Conservation (phyloP, 768 basidiomycete species). For the Sporobolomyces roseus region DNA sequence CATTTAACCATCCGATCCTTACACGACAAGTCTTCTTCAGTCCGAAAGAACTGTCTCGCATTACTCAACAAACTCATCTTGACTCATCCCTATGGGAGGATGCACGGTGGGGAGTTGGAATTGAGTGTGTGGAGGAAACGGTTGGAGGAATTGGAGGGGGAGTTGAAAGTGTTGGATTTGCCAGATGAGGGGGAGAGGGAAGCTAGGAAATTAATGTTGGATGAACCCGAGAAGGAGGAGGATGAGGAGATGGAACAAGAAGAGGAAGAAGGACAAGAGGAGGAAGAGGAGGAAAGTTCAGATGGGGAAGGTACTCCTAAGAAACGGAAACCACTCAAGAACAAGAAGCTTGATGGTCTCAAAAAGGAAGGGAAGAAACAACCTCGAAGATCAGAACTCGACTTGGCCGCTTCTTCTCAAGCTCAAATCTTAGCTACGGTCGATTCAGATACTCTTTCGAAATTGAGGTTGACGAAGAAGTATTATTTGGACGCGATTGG, state of each 20-base stretch:
- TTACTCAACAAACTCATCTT: slow-evolving; percentile 68
- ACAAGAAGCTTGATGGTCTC: slow-evolving; percentile 51
- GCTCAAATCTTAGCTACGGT: slow-evolving; percentile 70
- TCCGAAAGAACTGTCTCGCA: slow-evolving; percentile 76
- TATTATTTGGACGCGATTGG: slow-evolving; percentile 79
- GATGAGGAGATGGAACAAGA: slow-evolving; percentile 29
- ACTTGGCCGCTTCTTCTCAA: slow-evolving; percentile 62
- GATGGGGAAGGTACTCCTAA: slow-evolving; percentile 45
- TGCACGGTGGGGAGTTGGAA: slow-evolving; percentile 77
- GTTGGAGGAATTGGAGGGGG: slow-evolving; percentile 60
- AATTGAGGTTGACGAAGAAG: slow-evolving; percentile 70
- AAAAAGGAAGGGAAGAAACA: neutral
- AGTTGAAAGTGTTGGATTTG: slow-evolving; percentile 69
- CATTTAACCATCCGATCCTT: slow-evolving; percentile 71
- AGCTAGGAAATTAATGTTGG: slow-evolving; percentile 52
- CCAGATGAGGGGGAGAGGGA: slow-evolving; percentile 49
- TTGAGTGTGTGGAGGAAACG: slow-evolving; percentile 68
- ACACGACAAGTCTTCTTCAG: slow-evolving; percentile 82
- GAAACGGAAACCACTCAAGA: slow-evolving; percentile 41
- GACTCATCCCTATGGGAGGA: slow-evolving; percentile 82
- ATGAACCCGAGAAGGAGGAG: slow-evolving; percentile 56
- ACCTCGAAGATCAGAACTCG: slow-evolving; percentile 51
- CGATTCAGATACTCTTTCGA: slow-evolving; percentile 62
- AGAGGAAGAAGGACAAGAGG: slow-evolving; percentile 51
- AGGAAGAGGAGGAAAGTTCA: slow-evolving; percentile 50